Percentiles rank a stretch among this genome's conserved stretches.
Evolutionary conservation across 768 basidiomycete species (phyloP).

Genomic region (Calocera viscosa): DNA sequence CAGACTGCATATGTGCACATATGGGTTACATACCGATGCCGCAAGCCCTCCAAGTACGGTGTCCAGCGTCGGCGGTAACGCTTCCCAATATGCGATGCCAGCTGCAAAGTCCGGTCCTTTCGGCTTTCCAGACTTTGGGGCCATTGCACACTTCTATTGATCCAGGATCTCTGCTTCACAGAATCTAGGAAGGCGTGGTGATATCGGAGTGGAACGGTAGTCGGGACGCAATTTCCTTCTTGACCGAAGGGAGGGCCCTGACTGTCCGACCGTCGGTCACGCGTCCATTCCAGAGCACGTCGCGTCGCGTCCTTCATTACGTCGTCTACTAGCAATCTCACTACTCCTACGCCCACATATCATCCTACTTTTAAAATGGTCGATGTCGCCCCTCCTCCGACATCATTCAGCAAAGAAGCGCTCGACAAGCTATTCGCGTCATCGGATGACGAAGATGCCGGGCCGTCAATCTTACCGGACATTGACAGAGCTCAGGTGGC

Average conservation of each 20-base stretch:
- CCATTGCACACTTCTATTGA: not conserved
- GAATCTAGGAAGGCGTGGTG: not conserved
- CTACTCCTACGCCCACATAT: constrained; percentile 14
- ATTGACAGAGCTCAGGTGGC: not conserved
- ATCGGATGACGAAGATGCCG: constrained; percentile 9
- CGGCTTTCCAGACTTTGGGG: not conserved
- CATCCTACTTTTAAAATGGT: constrained; percentile 45
- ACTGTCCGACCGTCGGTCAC: constrained; percentile 19
- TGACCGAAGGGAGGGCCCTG: not conserved
- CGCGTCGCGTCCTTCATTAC: constrained; percentile 20
- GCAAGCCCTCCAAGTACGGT: constrained; percentile 62
- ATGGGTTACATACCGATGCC: not conserved
- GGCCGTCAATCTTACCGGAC: not conserved
- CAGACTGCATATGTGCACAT: not conserved
- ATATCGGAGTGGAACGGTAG: not conserved
- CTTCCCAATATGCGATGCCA: constrained; percentile 78
- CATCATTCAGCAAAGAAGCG: constrained; percentile 9
- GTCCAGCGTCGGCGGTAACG: constrained; percentile 67
- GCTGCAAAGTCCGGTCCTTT: constrained; percentile 46
- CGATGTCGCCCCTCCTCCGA: constrained; percentile 38
- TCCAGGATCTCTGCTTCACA: not conserved
- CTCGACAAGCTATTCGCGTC: constrained; percentile 5
- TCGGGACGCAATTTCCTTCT: not conserved
- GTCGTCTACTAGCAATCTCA: constrained; percentile 3
- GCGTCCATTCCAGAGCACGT: constrained; percentile 16